These are phyloP conservation scores for Fusarium sp. DNA, from an alignment of 2,329 filamentous ascomycete genomes.

Conservation along the genomic window DNA sequence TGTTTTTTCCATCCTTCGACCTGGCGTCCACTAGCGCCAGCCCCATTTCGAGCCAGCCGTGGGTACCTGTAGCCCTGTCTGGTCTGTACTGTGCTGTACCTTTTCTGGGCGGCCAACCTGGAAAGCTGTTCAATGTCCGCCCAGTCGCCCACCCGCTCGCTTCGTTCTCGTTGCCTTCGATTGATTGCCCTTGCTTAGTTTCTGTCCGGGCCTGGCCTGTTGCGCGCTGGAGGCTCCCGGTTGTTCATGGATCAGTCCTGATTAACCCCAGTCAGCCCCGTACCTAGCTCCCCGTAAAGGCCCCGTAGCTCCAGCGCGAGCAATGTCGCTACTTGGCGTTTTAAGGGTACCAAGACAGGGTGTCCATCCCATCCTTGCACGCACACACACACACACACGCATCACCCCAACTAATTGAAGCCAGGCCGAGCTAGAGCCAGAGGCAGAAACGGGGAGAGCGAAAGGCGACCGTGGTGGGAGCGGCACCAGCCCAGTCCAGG, in stretches of 20 bases:
- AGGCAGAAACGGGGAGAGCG: constrained; percentile 41
- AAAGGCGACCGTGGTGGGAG: constrained; percentile 34
- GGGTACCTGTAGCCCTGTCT: constrained; percentile 13
- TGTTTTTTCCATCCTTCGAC: constrained; percentile 40
- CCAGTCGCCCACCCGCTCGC: background rate
- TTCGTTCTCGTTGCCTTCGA: background rate
- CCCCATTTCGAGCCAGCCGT: constrained; percentile 35
- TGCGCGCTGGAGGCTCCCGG: constrained; percentile 6
- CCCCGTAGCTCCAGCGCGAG: constrained; percentile 39
- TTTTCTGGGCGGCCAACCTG: background rate
- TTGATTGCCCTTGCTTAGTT: constrained; percentile 14
- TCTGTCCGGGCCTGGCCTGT: background rate
- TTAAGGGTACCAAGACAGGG: constrained; percentile 39
- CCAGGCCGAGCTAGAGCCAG: constrained; percentile 30
- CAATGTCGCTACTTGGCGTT: constrained; percentile 40
- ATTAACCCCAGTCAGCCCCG: constrained; percentile 38
- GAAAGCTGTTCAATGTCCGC: background rate
- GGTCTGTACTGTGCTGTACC: background rate
- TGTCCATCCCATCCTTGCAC: constrained; percentile 32
- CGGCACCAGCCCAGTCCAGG: constrained; percentile 13
- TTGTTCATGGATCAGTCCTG: constrained; percentile 17
- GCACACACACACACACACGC: constrained; percentile 29
- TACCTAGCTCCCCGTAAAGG: constrained; percentile 39
- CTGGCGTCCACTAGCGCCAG: constrained; percentile 39
- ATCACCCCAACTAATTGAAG: constrained; percentile 38